Conservation (phyloP, 306 rosid species). For the Casuarina cunninghamiana region DNA sequence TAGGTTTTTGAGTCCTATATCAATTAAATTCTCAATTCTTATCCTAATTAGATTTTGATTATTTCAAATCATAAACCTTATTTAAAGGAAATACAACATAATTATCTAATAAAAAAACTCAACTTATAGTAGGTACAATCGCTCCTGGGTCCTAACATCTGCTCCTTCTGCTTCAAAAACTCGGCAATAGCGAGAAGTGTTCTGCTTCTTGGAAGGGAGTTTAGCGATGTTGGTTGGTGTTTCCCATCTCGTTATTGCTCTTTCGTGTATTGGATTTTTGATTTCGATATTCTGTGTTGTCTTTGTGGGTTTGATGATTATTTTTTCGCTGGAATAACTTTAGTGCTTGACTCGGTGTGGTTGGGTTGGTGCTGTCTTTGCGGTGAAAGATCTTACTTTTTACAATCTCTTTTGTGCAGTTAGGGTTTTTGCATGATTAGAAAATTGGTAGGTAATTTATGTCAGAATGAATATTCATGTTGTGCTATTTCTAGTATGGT, state of each 20-base stretch:
- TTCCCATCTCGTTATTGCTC: background rate
- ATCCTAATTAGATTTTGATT: too few species aligned
- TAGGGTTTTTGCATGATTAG: background rate
- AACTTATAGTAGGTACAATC: too few species aligned
- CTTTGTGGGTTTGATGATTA: background rate
- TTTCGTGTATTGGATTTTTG: background rate
- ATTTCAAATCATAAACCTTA: too few species aligned
- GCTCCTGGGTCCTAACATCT: too few species aligned
- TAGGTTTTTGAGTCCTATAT: too few species aligned
- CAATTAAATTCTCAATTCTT: too few species aligned
- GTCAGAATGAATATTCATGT: background rate
- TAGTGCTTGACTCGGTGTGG: background rate
- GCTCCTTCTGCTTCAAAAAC: background rate
- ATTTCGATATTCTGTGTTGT: background rate
- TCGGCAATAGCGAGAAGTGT: background rate
- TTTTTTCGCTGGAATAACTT: background rate
- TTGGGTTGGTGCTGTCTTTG: background rate
- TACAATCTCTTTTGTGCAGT: too few species aligned
- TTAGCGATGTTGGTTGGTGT: slow-evolving; percentile 47
- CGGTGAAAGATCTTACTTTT: background rate
- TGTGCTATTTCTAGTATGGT: too few species aligned
- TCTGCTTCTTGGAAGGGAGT: background rate
- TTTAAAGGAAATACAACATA: too few species aligned
- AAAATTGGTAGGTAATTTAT: background rate
- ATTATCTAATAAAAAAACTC: too few species aligned